A percentile compares a stretch with the other conserved stretches of the same genome.
Conservation (phyloP, 2,329 filamentous ascomycete genomes). For the Aspergillus ustus region DNA sequence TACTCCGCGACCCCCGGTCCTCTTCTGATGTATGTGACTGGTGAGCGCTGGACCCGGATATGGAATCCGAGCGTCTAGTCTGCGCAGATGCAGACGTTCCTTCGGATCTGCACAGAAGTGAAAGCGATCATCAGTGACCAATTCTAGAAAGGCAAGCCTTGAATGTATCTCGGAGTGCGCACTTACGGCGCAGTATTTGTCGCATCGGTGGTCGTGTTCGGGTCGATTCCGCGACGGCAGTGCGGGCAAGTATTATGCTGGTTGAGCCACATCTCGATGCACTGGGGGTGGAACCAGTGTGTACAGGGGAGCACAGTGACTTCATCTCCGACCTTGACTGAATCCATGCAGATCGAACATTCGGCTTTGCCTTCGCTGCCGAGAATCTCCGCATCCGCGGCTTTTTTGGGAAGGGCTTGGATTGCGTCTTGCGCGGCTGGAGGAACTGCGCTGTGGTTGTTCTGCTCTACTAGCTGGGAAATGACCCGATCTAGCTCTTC, state of each 20-base stretch:
- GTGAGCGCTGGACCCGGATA: not conserved
- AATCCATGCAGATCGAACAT: slow-evolving; percentile 94
- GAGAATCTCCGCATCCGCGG: slow-evolving; percentile 72
- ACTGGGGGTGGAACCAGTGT: slow-evolving; percentile 90
- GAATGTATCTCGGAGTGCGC: slow-evolving; percentile 11
- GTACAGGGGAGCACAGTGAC: slow-evolving; percentile 81
- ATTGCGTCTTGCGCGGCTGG: slow-evolving; percentile 80
- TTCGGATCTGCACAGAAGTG: slow-evolving; percentile 24
- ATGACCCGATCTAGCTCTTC: slow-evolving; percentile 90
- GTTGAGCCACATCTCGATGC: slow-evolving; percentile 80
- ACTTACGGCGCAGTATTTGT: slow-evolving; percentile 29
- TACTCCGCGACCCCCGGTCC: slow-evolving; percentile 12
- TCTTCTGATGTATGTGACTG: slow-evolving; percentile 9
- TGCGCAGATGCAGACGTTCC: slow-evolving; percentile 27
- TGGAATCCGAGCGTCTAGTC: not conserved
- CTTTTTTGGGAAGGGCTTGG: slow-evolving; percentile 70
- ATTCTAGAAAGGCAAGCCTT: slow-evolving; percentile 11
- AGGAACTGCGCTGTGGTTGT: slow-evolving; percentile 77
- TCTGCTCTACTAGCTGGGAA: slow-evolving; percentile 83
- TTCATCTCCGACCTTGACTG: slow-evolving; percentile 72
- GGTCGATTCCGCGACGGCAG: slow-evolving; percentile 47
- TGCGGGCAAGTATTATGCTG: slow-evolving; percentile 91
- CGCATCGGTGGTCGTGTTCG: slow-evolving; percentile 6
- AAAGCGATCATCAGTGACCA: slow-evolving; percentile 9
- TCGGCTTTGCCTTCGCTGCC: slow-evolving; percentile 70